Base-by-base conservation (phyloP, 495 filamentous ascomycete genomes). In the Penicillium canescens region DNA sequence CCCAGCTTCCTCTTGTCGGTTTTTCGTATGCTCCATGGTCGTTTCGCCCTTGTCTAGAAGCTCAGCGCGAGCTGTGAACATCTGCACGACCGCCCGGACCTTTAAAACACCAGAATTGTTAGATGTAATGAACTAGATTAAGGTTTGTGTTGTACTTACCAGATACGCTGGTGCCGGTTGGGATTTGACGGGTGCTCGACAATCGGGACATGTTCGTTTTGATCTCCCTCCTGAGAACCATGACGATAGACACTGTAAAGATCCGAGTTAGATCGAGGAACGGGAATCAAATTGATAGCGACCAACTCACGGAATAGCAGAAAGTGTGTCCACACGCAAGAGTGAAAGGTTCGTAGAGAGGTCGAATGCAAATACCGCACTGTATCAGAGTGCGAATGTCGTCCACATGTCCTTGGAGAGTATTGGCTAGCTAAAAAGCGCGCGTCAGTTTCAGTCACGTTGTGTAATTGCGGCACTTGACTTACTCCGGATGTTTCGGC, bases 281-380 rank as follows among this genome's bases (percentile, higher is more conserved):
- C 14, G 12, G 10, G 12, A 33, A 20, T 8, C 40, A 50, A 31
- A 24, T 12, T 48, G 12, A 34, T 12, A 20, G 18, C 52, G 33
- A 14, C 1, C 11, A 16, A 65, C 78, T 61, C 52, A 86, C 84
- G 39, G 78, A 83, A 59, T 90, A 90, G 65, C 87, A 90, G 60
- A 88, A 90, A 4, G 87, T 88, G 68, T 90, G 87, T 1, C 87
- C 87, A 58, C 87, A 90, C 37, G 81, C 78, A 37, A 88, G 79
- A 16, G 79, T 86, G 66, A 85, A 90, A 7, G 87, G 87, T 59
- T 90, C 87, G 70, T 87, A 90, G 11, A 90, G 72, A 28, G 86
- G 78, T 18, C 82, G 76, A 35, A 86, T 79, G 56, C 87, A 90
- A 46, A 90, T 85, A 46, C 85, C 83, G 67, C 87, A 90, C 45